These are phyloP conservation scores for Penicillium parvum DNA, from an alignment of 495 filamentous ascomycete genomes.

Conservation along the genomic window DNA sequence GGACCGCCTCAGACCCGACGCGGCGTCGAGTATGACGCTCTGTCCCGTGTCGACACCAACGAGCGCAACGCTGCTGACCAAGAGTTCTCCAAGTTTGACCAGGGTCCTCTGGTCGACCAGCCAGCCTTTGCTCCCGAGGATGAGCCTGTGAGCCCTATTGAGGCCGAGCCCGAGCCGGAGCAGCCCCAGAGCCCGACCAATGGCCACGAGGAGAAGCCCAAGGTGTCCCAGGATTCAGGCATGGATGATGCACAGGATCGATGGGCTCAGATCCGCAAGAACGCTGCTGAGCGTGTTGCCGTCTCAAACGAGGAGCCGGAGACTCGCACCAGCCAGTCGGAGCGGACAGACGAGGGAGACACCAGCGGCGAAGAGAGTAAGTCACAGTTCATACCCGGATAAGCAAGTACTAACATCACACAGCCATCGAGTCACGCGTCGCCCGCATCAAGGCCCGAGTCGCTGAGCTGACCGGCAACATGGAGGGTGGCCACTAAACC, in stretches of 20 bases:
- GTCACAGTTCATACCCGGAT: constrained; percentile 27
- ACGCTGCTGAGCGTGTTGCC: constrained; percentile 76
- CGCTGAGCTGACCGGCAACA: constrained; percentile 84
- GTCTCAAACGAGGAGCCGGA: constrained; percentile 52
- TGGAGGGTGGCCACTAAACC: constrained; percentile 48
- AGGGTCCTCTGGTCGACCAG: constrained; percentile 82
- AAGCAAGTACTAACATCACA: neutral
- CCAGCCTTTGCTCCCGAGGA: constrained; percentile 78
- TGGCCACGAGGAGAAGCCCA: constrained; percentile 22
- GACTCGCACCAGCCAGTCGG: constrained; percentile 38
- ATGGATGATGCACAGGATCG: constrained; percentile 36
- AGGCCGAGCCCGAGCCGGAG: constrained; percentile 7
- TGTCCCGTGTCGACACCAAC: constrained; percentile 58
- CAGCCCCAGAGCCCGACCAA: constrained; percentile 22
- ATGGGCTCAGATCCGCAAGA: constrained; percentile 94
- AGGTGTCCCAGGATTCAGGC: constrained; percentile 21
- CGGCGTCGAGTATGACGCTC: constrained; percentile 46
- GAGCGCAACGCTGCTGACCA: constrained; percentile 63
- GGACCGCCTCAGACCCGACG: constrained; percentile 47
- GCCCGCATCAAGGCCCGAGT: constrained; percentile 97
- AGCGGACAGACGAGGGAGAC: constrained; percentile 70
- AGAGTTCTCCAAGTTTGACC: constrained; percentile 80
- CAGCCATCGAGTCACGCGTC: constrained; percentile 92
- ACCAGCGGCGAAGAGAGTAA: constrained; percentile 95
- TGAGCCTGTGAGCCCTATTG: constrained; percentile 36